Base-by-base conservation (phyloP, 1,139 yeast genomes). In the Ogataea hybrid region DNA sequence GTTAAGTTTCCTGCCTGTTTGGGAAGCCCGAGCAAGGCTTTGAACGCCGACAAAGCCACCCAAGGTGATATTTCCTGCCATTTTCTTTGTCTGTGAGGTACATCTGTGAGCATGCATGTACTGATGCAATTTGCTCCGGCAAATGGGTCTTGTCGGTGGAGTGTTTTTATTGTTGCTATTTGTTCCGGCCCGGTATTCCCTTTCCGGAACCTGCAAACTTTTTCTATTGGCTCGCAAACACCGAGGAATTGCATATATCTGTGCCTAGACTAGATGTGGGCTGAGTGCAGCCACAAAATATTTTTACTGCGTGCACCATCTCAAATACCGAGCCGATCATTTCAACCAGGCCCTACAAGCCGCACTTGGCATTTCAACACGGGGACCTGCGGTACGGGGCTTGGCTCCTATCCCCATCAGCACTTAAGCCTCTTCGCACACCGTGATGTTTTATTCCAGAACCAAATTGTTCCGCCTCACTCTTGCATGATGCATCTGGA, bases 11-110 rank as follows among this genome's bases (percentile, higher is more conserved):
- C 14, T 25, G 6, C 27, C 27, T 11, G n/a, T 11, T 25, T 25
- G n/a, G 27, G 27, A 25, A 25, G 11, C 12, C 27, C 27, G 27
- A 25, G 14, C 27, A 25, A 25, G 6, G 12, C 12, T 11, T 28
- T 28, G 18, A 28, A 28, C 18, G 31, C 31, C 31, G 31, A 12
- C 31, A 15, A 15, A 28, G 31, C 31, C 31, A 28, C 31, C 21
- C 6, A 16, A 20, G 21, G 12, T 10, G n/a, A 25, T 11, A 12
- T 25, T 25, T 25, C 14, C 12, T 10, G 14, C 27, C 12, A 25
- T 11, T 11, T 5, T 25, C 27, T 12, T 11, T 11, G 27, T 25
- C n/a, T 12, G 7, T 11, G 27, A 25, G 27, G 27, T 25, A 20
- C 21, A 20, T 7, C 21, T 3, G 21, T 7, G 9, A 7, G 21